These are phyloP conservation scores for Fusarium praegraminearum DNA, from an alignment of 2,329 filamentous ascomycete genomes.

Conservation along the genomic window DNA sequence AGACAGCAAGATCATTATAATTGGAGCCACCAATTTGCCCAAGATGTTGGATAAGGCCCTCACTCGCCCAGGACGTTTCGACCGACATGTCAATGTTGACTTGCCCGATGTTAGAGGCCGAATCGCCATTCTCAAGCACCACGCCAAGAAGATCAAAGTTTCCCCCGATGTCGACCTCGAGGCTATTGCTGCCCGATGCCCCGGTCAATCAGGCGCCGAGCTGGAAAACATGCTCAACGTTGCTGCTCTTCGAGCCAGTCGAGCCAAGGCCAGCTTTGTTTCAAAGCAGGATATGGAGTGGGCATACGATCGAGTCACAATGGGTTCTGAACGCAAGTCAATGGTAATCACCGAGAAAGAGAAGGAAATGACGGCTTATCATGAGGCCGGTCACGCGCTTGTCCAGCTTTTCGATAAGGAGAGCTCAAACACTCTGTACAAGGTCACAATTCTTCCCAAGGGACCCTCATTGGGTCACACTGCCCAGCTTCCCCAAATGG, in stretches of 20 bases:
- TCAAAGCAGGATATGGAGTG: slow-evolving; percentile 88
- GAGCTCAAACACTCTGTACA: slow-evolving; percentile 84
- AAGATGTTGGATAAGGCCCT: slow-evolving; percentile 94
- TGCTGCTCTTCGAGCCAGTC: slow-evolving; percentile 93
- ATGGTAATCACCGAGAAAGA: slow-evolving; percentile 93
- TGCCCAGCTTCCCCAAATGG: slow-evolving; percentile 87
- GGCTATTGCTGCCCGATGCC: slow-evolving; percentile 85
- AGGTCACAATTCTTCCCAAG: slow-evolving; percentile 95
- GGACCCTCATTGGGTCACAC: slow-evolving; percentile 89
- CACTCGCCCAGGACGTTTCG: slow-evolving; percentile 93
- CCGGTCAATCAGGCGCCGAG: slow-evolving; percentile 94
- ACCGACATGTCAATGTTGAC: slow-evolving; percentile 88
- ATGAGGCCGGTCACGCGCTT: slow-evolving; percentile 95
- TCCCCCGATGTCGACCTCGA: slow-evolving; percentile 84
- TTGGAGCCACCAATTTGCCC: slow-evolving; percentile 96
- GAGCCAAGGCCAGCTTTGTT: slow-evolving; percentile 81
- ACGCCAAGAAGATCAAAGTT: slow-evolving; percentile 90
- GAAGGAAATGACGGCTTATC: slow-evolving; percentile 94
- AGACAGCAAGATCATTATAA: slow-evolving; percentile 92
- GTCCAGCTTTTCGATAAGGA: slow-evolving; percentile 84
- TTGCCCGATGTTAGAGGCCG: slow-evolving; percentile 94
- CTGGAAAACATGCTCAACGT: slow-evolving; percentile 98
- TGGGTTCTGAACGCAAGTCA: slow-evolving; percentile 92
- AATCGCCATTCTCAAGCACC: slow-evolving; percentile 91
- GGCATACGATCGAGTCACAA: slow-evolving; percentile 98